Evolutionary conservation across 352 stramenopile species (phyloP).

Genomic region (Pythium dissotocum): DNA sequence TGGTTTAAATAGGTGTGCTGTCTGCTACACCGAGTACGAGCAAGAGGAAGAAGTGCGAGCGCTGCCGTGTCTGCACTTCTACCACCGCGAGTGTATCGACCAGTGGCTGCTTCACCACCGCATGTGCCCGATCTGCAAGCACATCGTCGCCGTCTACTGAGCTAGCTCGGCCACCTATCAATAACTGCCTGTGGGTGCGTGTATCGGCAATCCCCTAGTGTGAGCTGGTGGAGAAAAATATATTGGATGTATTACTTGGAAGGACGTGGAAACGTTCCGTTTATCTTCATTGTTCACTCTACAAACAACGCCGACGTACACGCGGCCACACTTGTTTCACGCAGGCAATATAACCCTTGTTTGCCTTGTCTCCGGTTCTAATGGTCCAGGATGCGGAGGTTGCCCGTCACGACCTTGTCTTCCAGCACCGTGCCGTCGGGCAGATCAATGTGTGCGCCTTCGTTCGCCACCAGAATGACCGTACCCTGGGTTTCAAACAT

Average conservation of each 20-base stretch:
- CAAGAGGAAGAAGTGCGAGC: slow-evolving; percentile 74
- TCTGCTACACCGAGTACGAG: slow-evolving; percentile 84
- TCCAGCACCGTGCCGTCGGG: slow-evolving; percentile 92
- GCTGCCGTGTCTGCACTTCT: slow-evolving; percentile 87
- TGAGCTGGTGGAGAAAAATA: slow-evolving; percentile 8
- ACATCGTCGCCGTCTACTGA: slow-evolving; percentile 78
- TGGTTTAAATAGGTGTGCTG: slow-evolving; percentile 42
- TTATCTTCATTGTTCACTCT: slow-evolving; percentile 4
- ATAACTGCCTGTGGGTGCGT: neutral
- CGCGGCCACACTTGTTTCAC: neutral
- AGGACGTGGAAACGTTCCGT: slow-evolving; percentile 3
- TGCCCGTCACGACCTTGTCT: slow-evolving; percentile 95
- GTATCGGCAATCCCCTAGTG: slow-evolving; percentile 12
- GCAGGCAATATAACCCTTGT: neutral
- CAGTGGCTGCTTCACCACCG: slow-evolving; percentile 87
- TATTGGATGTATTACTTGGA: neutral
- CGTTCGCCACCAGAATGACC: slow-evolving; percentile 94
- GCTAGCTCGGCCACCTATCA: neutral
- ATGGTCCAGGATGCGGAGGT: slow-evolving; percentile 93
- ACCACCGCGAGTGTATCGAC: slow-evolving; percentile 90
- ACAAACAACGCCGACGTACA: slow-evolving; percentile 5
- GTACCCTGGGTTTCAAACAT: slow-evolving; percentile 63
- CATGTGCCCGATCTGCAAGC: slow-evolving; percentile 86
- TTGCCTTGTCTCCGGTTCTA: slow-evolving; percentile 25
- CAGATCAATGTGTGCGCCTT: slow-evolving; percentile 93